A percentile compares a stretch with the other conserved stretches of the same genome.
These are phyloP conservation scores for Taphrina sp. DNA, from an alignment of 1,139 yeast species.

Conservation along the genomic window DNA sequence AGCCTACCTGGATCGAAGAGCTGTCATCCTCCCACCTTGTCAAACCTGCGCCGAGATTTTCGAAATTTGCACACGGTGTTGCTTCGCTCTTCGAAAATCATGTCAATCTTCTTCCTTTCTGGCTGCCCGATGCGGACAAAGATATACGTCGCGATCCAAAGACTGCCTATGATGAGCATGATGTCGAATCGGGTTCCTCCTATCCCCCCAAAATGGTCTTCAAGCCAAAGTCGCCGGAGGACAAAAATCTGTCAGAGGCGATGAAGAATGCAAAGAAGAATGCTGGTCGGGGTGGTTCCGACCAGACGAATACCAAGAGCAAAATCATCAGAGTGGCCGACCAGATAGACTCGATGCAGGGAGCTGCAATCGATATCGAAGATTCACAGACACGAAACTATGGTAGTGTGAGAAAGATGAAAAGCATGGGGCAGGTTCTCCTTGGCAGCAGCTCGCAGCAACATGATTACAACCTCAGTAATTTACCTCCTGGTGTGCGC, in stretches of 20 bases:
- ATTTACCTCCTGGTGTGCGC: slow-evolving; percentile 82
- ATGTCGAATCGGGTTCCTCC: slow-evolving; percentile 37
- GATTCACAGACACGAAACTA: slow-evolving; percentile 46
- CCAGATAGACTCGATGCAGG: slow-evolving; percentile 45
- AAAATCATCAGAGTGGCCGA: slow-evolving; percentile 40
- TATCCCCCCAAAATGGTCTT: slow-evolving; percentile 29
- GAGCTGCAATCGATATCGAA: slow-evolving; percentile 9
- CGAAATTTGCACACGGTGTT: slow-evolving; percentile 87
- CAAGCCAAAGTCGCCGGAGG: slow-evolving; percentile 34
- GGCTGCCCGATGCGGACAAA: slow-evolving; percentile 87
- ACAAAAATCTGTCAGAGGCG: slow-evolving; percentile 31
- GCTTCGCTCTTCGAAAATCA: slow-evolving; percentile 67
- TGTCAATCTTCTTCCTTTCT: slow-evolving; percentile 84
- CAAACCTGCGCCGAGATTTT: slow-evolving; percentile 85
- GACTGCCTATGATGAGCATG: slow-evolving; percentile 64
- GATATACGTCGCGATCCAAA: slow-evolving; percentile 76
- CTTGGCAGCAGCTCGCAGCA: slow-evolving; percentile 5
- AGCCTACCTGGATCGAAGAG: slow-evolving; percentile 74
- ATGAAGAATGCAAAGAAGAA: slow-evolving; percentile 39
- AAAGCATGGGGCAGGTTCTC: slow-evolving; percentile 12
- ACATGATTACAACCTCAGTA: slow-evolving; percentile 1
- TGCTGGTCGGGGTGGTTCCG: slow-evolving; percentile 41
- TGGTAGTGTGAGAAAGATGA: slow-evolving; percentile 20
- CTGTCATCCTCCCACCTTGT: slow-evolving; percentile 78
- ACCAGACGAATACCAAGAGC: slow-evolving; percentile 32